Evolutionary conservation across 1,284 basidiomycete species (phyloP).

Genomic region (Pholiota adiposa): DNA sequence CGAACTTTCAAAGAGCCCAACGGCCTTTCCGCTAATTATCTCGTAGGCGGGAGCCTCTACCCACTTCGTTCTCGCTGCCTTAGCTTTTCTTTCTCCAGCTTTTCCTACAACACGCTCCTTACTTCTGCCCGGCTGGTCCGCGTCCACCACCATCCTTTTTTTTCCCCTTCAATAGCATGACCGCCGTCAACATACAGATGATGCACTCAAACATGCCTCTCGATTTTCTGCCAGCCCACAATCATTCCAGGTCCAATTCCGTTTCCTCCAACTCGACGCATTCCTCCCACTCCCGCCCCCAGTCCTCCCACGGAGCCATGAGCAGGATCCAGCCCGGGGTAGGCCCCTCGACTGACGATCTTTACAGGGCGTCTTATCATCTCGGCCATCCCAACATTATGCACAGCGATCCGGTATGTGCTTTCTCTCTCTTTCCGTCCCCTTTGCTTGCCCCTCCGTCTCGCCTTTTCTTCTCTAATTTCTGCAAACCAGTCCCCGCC

Average conservation of each 20-base stretch:
- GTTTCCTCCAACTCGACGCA: constrained; percentile 74
- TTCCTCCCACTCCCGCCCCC: constrained; percentile 72
- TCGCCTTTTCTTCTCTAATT: constrained; percentile 45
- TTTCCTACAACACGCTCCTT: constrained; percentile 22
- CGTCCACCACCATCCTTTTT: constrained; percentile 31
- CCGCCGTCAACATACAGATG: constrained; percentile 74
- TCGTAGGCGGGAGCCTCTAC: constrained; percentile 31
- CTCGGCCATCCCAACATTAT: constrained; percentile 40
- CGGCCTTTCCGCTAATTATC: constrained; percentile 38
- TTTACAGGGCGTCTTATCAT: constrained; percentile 66
- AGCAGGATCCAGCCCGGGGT: constrained; percentile 55
- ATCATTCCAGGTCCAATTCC: constrained; percentile 77
- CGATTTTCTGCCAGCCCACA: constrained; percentile 67
- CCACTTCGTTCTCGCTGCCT: constrained; percentile 26
- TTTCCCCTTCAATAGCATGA: constrained; percentile 47
- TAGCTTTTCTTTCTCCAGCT: constrained; percentile 16
- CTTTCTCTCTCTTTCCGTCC: constrained; percentile 15
- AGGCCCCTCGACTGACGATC: constrained; percentile 61
- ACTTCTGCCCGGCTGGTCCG: constrained; percentile 33
- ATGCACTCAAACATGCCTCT: constrained; percentile 67
- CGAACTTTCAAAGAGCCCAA: constrained; percentile 31
- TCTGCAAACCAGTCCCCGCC: constrained; percentile 64
- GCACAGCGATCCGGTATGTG: constrained; percentile 48
- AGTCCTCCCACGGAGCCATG: constrained; percentile 69
- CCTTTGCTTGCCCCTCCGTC: constrained; percentile 21